Base-by-base conservation (phyloP, 352 stramenopile species). In the Pythium myriotylum region DNA sequence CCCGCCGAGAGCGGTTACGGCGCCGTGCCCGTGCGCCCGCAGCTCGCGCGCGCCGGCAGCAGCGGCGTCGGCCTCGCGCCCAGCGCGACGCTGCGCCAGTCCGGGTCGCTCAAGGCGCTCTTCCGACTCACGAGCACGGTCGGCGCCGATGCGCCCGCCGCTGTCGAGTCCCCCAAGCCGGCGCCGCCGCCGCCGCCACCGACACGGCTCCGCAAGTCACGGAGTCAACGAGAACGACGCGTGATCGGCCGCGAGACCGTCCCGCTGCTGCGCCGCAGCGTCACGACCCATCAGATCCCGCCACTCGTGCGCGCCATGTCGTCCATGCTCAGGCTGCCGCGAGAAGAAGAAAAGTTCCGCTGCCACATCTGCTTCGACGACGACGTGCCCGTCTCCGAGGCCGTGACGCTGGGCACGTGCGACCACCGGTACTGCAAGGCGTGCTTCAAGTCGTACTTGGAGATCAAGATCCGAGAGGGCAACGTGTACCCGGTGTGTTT, bases 321-420 rank as follows among this genome's bases (percentile, higher is more conserved):
- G 22, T 50, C 45, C 4, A 12, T 61, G n/a, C 33, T 60, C 17
- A 48, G 50, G 5, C 37, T 54, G 50, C 24, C 54, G n/a, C 41
- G 39, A 35, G 45, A 54, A n/a, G 41, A 51, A 48, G 74, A 89
- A 53, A 89, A 79, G 12, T 88, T 86, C 49, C 67, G 84, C 50
- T 92, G 83, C 52, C 83, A 89, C 50, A 92, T 92, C 55, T 92
- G 83, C 71, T 88, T 80, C 42, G 83, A 92, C 49, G 79, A 86
- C 49, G 59, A 67, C 12, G 61, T 79, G 10, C 27, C 42, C 5
- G 47, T 87, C n/a, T 60, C 61, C 10, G 67, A 69, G 16, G 68
- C 75, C 2, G 70, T 78, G 32, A 47, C 55, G 35, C 71, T 92
- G 6, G 27, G 39, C 17, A n/a, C 52, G 10, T 59, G 52, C 17